Conservation (phyloP, 805 yeast genomes). For the Lipomyces sp. region DNA sequence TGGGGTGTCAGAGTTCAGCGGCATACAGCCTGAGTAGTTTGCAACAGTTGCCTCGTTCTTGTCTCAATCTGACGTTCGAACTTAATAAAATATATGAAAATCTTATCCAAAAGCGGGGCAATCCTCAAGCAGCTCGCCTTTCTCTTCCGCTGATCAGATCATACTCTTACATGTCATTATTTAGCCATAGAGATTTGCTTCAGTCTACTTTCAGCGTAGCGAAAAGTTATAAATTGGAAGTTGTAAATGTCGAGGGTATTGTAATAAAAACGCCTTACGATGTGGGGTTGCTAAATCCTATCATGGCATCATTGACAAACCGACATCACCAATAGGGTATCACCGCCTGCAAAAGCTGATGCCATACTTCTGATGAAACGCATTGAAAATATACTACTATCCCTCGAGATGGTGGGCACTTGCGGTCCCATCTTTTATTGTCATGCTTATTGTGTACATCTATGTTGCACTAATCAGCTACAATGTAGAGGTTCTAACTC, state of each 20-base stretch:
- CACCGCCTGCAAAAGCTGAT: not conserved
- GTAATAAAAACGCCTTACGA: too few relatives aligned
- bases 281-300: not conserved
- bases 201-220: too few relatives aligned
- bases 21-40: not conserved
- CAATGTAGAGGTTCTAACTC: conserved; percentile 76
- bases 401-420: conserved; percentile 94
- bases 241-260: too few relatives aligned
- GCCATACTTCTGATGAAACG: conserved; percentile 24
- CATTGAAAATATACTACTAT: conserved; percentile 64
- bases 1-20: not conserved
- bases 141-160: too few relatives aligned
- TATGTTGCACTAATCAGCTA: conserved; percentile 74
- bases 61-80: too few relatives aligned
- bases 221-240: too few relatives aligned
- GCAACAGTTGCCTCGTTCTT: too few relatives aligned
- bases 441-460: conserved; percentile 72
- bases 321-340: not conserved
- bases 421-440: conserved; percentile 70
- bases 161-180: too few relatives aligned
- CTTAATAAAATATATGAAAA: too few relatives aligned
- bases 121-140: too few relatives aligned
- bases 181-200: too few relatives aligned
- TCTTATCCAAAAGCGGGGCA: too few relatives aligned
- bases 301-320: not conserved